Evolutionary conservation across 2,329 filamentous ascomycete species (phyloP), one percentile per base, ranked within the genome.

Genomic region (Fusarium hostae): DNA sequence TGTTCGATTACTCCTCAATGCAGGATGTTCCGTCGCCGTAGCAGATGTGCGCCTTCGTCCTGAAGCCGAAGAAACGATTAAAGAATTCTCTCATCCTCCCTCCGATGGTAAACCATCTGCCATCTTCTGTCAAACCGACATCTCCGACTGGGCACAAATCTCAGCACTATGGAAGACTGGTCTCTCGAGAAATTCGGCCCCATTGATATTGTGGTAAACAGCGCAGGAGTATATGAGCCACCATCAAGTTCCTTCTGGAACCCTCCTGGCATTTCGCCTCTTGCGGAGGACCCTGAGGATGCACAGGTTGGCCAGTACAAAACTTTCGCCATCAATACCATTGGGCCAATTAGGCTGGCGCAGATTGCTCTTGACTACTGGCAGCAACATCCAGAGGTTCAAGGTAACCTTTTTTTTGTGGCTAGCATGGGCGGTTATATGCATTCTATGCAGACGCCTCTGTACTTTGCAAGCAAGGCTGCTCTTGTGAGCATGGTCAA

Each of bases 161-260:
- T 72, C 56, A 4, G 34, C 63, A 3, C 34, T 77, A 3, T 79
- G 75, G 76, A 66, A 75, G 9, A 64, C 35, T 0, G 82, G n/a
- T n/a, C 88, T 0, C 43, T 89, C 0, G 73, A 82, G 18, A 74
- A 76, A 1, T 90, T 87, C 66, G 87, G 86, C 1, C 80, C 85
- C 15, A 73, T 91, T 4, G 87, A 91, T 71, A 88, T 91, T 43
- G 79, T 91, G 2, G 81, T 90, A 16, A 91, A 91, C 72, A 87
- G 87, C 57, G 89, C 91, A 5, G 90, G 90, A 0, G 79, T 91
- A 15, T 79, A 76, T 18, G 78, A 80, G 56, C 75, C 78, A 5
- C 75, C 75, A 5, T 71, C 51, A 4, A 74, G 64, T 11, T 59
- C 68, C 11, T 79, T 80, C 55, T 80, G 77, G 77, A 63, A 75